Evolutionary conservation across 116 monocot genomes (phyloP).

Genomic region (Zostera marina): DNA sequence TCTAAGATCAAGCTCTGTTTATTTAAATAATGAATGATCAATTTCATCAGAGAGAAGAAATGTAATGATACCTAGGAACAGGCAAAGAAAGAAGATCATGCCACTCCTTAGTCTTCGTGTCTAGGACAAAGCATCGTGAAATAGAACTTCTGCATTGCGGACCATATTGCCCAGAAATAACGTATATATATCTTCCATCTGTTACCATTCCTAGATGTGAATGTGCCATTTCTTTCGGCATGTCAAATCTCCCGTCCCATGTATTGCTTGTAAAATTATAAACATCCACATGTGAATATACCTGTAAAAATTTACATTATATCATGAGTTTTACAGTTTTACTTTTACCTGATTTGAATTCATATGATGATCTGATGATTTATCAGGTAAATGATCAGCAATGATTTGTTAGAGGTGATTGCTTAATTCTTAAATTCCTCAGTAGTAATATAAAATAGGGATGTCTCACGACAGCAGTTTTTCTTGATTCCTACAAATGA

Average conservation of each 20-base stretch:
- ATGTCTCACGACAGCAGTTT: too few species aligned
- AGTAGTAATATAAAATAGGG: too few species aligned
- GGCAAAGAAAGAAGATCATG: slow-evolving; percentile 67
- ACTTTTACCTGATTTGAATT: too few species aligned
- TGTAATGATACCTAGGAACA: slow-evolving; percentile 48
- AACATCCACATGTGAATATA: slow-evolving; percentile 88
- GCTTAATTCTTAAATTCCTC: too few species aligned
- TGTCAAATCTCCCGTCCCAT: slow-evolving; percentile 81
- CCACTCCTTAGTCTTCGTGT: slow-evolving; percentile 69
- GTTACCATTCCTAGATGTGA: slow-evolving; percentile 93
- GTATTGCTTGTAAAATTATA: slow-evolving; percentile 74
- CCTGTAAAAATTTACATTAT: slow-evolving; percentile 29
- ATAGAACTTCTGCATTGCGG: slow-evolving; percentile 95
- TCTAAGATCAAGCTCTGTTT: background rate
- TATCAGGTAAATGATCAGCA: too few species aligned
- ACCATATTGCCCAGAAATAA: slow-evolving; percentile 82
- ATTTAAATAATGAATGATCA: too few species aligned
- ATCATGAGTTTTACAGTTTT: too few species aligned
- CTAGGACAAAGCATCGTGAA: slow-evolving; percentile 59
- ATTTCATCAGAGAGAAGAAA: too few species aligned
- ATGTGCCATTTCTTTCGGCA: slow-evolving; percentile 98
- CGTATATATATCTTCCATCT: slow-evolving; percentile 83
- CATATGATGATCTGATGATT: too few species aligned
- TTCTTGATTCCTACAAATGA: too few species aligned
- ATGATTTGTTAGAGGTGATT: too few species aligned